phyloP scores from a whole-genome alignment of 345 rosid genomes.

The Euphorbia lathyris region DNA sequence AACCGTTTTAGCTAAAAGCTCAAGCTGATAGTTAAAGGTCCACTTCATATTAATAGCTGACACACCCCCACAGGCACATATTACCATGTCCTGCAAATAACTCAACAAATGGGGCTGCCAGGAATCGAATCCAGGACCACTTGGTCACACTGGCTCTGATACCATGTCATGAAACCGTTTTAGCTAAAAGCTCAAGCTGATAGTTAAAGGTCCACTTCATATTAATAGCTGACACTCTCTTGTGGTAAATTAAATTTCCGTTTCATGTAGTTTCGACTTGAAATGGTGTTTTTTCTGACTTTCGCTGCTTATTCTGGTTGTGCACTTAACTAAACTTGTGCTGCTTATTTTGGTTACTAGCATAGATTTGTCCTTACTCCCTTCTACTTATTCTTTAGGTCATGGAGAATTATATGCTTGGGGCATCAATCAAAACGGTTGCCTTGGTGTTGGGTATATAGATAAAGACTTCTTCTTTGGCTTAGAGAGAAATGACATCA shows the following conservation, averaged over 20 bases:
- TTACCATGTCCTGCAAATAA: too few relatives aligned
- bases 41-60: too few relatives aligned
- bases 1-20: too few relatives aligned
- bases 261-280: background rate
- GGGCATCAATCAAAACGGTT: conserved; percentile 96
- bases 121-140: too few relatives aligned
- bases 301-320: background rate
- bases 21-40: too few relatives aligned
- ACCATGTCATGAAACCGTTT: too few relatives aligned
- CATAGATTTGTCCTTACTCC: background rate
- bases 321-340: background rate
- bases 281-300: background rate
- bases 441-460: conserved; percentile 82
- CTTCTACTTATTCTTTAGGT: conserved; percentile 35
- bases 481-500: conserved; percentile 8
- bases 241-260: background rate
- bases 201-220: too few relatives aligned
- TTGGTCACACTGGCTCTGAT: too few relatives aligned
- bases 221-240: too few relatives aligned
- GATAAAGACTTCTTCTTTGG: conserved; percentile 9
- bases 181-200: too few relatives aligned
- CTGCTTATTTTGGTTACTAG: background rate
- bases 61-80: too few relatives aligned
- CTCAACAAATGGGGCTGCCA: too few relatives aligned
- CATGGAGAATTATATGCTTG: conserved; percentile 78